Base-by-base conservation (phyloP, 345 rosid genomes). In the Limnanthes douglasii region DNA sequence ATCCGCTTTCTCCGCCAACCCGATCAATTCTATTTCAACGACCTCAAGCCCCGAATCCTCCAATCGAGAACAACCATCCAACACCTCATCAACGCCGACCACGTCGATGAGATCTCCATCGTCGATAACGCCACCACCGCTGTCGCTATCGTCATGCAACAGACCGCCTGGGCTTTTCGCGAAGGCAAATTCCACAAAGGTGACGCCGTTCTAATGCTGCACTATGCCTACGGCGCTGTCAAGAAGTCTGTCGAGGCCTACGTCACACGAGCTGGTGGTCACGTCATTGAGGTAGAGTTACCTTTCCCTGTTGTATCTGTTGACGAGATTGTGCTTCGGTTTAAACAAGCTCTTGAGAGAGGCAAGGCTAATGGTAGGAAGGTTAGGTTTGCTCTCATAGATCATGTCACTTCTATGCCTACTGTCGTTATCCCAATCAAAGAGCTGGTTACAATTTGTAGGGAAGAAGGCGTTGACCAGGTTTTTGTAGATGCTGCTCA, bases 81-180 rank as follows among this genome's bases (percentile, higher is more conserved):
- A 30, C 41, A 64, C 5, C 34, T 86, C 6, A 58, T 86, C 57
- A 86, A 86, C 56, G 94, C 97, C 3, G 75, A 65, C 10, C 66
- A 71, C 39, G 75, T 66, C 7, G 66, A 64, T 1, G 94, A 86
- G 24, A 46, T 86, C 57, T 82, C 94, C 1, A 57, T 86, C 39
- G 93, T 86, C n/a, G 97, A 86, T 34, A 86, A 82, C 68, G 97
- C 88, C 18, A 82, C 97, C 37, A 82, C 97, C 6, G 95, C 97
- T 3, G 97, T 69, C 0, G 82, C 97, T 1, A 78, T 86, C 28
- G 88, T 86, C 13, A 56, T 82, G 17, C 93, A 82, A 49, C 60
- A 69, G 47, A 41, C 59, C 15, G 78, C 93, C 3, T 64, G 95
- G 88, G 59, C 62, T 4, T 86, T 86, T 24, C 45, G 68, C 4